phyloP scores from a whole-genome alignment of 1,284 basidiomycete genomes.

The Pterula multifida region DNA sequence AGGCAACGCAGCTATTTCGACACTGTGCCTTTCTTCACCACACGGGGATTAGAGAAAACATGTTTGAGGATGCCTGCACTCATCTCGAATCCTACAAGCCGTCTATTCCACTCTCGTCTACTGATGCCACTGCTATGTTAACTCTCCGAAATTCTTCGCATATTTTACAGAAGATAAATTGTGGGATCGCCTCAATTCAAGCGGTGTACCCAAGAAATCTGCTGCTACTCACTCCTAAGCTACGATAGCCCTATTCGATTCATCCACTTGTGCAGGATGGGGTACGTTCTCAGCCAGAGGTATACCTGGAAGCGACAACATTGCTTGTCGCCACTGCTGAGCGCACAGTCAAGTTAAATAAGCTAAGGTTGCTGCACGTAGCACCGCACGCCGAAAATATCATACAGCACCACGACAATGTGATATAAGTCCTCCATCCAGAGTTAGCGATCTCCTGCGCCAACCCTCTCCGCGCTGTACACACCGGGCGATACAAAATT shows the following conservation, averaged over 20 bases:
- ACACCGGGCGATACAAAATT: no score
- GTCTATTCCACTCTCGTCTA: background rate
- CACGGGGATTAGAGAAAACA: background rate
- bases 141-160: background rate
- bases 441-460: no score
- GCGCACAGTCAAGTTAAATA: no score
- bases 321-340: background rate
- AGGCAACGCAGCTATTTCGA: background rate
- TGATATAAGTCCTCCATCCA: no score
- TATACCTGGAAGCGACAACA: background rate
- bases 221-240: background rate
- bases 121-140: no score
- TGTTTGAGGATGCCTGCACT: background rate
- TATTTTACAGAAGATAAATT: background rate
- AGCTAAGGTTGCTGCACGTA: no score
- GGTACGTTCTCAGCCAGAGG: background rate
- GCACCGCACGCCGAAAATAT: no score
- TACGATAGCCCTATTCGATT: background rate
- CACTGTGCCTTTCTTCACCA: background rate
- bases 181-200: background rate
- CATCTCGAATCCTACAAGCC: background rate
- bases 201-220: background rate
- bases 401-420: no score
- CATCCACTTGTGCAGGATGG: background rate
- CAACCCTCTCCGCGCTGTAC: no score